phyloP scores from a whole-genome alignment of 2,329 filamentous ascomycete genomes.

The Talaromyces verruculosus region DNA sequence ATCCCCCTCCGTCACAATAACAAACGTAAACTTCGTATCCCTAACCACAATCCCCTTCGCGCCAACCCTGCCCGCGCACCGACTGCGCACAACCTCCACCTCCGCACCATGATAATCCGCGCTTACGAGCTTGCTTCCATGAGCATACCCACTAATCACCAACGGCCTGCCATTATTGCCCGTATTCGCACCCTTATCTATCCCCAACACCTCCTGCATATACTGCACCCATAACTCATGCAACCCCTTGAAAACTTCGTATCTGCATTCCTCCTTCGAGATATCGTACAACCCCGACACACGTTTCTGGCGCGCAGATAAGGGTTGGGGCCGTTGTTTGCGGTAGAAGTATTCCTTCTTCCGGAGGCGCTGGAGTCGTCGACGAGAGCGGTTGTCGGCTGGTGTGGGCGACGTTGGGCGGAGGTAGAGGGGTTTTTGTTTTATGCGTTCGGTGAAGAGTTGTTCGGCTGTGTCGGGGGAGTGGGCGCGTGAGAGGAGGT shows the following conservation, averaged over 20 bases:
- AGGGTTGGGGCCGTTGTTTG: conserved; percentile 61
- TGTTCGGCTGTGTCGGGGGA: conserved; percentile 67
- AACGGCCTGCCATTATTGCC: conserved; percentile 18
- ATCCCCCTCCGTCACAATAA: conserved; percentile 72
- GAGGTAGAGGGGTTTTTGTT: conserved; percentile 76
- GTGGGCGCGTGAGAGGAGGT: conserved; percentile 75
- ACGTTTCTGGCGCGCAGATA: conserved; percentile 79
- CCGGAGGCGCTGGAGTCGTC: conserved; percentile 53
- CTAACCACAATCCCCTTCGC: conserved; percentile 82
- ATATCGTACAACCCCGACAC: conserved; percentile 71
- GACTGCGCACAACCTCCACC: conserved; percentile 77
- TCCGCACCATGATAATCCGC: conserved; percentile 90
- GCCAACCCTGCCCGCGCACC: conserved; percentile 79
- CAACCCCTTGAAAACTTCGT: conserved; percentile 74
- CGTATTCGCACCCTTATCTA: conserved; percentile 40
- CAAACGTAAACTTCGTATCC: conserved; percentile 83
- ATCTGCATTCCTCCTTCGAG: conserved; percentile 66
- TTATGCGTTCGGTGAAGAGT: conserved; percentile 79
- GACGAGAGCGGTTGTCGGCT: conserved; percentile 52
- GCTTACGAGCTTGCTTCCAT: conserved; percentile 66
- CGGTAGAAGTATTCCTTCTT: conserved; percentile 48
- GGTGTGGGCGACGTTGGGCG: conserved; percentile 69
- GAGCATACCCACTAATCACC: conserved; percentile 56
- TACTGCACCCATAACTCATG: conserved; percentile 81
- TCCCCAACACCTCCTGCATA: conserved; percentile 74